phyloP scores from a whole-genome alignment of 78 protist species.

The Dictyostelium citrinum region DNA sequence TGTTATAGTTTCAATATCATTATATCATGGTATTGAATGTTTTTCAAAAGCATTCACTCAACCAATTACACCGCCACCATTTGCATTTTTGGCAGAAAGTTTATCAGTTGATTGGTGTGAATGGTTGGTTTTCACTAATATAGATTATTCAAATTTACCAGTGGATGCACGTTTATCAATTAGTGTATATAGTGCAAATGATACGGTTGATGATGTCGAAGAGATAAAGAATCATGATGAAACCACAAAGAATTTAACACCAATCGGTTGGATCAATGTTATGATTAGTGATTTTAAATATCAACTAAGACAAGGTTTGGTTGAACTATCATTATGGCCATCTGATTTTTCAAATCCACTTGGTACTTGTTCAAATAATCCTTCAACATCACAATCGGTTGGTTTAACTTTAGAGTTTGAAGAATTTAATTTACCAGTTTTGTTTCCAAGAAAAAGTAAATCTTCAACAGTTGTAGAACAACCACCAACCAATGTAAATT shows the following conservation, averaged over 20 bases:
- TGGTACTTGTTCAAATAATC: conserved; percentile 49
- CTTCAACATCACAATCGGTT: neutral
- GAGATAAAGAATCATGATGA: neutral
- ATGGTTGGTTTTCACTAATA: neutral
- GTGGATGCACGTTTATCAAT: conserved; percentile 51
- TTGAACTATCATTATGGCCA: conserved; percentile 58
- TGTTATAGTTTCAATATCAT: conserved; percentile 35
- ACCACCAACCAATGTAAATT: conserved; percentile 46
- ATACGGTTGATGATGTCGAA: neutral
- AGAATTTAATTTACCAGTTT: conserved; percentile 68
- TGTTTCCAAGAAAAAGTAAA: conserved; percentile 48
- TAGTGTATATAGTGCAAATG: conserved; percentile 15
- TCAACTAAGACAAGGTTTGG: conserved; percentile 51
- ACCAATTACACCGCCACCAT: neutral
- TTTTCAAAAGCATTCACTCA: conserved; percentile 20
- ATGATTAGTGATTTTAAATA: conserved; percentile 64
- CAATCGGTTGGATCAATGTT: conserved; percentile 75
- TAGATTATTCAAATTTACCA: conserved; percentile 52
- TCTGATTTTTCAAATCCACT: conserved; percentile 82
- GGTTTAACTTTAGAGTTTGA: conserved; percentile 52
- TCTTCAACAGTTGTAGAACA: neutral
- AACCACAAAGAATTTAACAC: conserved; percentile 4
- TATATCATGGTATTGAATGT: conserved; percentile 70
- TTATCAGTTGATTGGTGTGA: conserved; percentile 15
- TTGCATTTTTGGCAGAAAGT: neutral